phyloP scores from a whole-genome alignment of 75 land plant species.

The Picea glauca region DNA sequence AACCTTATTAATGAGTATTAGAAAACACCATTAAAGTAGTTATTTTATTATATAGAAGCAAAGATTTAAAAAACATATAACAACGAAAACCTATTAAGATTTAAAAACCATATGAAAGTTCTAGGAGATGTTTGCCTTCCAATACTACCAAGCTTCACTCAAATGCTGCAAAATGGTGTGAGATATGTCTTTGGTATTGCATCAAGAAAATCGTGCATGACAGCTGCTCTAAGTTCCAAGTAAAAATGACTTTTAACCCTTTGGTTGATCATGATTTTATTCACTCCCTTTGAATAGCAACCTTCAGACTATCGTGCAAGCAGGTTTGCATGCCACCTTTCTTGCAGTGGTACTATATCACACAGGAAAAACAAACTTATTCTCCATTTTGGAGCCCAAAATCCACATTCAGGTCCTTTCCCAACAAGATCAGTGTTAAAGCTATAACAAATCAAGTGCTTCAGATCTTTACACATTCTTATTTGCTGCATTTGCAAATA shows the following conservation, averaged over 20 bases:
- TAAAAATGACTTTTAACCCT: slow-evolving; percentile 99
- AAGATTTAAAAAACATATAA: no score
- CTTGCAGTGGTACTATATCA: slow-evolving; percentile 92
- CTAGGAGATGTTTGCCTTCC: slow-evolving; percentile 99
- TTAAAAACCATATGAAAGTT: no score
- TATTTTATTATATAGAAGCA: no score
- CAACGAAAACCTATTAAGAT: no score
- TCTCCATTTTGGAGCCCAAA: slow-evolving; percentile 99
- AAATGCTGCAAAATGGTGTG: slow-evolving; percentile 93
- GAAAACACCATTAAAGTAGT: no score
- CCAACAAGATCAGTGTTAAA: slow-evolving; percentile 99
- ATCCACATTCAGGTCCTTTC: slow-evolving; percentile 99
- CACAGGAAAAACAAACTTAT: slow-evolving; percentile 98
- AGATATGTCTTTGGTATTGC: slow-evolving; percentile 86
- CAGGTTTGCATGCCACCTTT: slow-evolving; percentile 95
- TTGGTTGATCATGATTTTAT: slow-evolving; percentile 97
- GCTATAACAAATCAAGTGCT: slow-evolving; percentile 93
- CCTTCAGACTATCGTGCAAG: slow-evolving; percentile 99
- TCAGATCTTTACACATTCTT: slow-evolving; percentile 97
- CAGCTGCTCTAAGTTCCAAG: slow-evolving; percentile 98
- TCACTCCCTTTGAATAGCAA: slow-evolving; percentile 97
- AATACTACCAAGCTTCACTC: slow-evolving; percentile 99
- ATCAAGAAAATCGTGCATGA: slow-evolving; percentile 99
- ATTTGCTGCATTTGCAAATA: slow-evolving; percentile 96
- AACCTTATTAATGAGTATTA: no score